Base-by-base conservation (phyloP, 768 basidiomycete genomes). In the Lactifluus volemus region DNA sequence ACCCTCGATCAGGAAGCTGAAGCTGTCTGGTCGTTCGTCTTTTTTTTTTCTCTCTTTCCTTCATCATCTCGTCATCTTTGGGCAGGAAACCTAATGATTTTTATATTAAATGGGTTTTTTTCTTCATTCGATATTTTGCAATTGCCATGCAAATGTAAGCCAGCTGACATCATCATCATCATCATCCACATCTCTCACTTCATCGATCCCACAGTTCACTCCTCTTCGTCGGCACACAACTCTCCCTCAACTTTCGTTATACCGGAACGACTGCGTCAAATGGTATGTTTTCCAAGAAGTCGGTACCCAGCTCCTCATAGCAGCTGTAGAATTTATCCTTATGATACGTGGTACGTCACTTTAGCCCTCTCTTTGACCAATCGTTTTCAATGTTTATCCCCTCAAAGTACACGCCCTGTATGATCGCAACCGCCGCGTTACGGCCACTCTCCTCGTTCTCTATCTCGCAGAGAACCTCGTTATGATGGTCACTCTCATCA, bases 1-100 rank as follows among this genome's bases (percentile, higher is more conserved):
- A 69, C 67, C 4, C 63, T 69, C 29, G 65, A 59, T 29, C 66
- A 60, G 14, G 74, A 72, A 49, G 61, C 68, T 1, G 69, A 68
- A 41, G 65, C 68, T 25, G 49, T 74, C 21, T 75, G 74, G 72
- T 65, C 63, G 74, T 76, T 49, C 62, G 69, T 66, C 2, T 25
- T 53, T 42, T n/a, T 58, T 17, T 3, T 19, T 2, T 44, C 1
- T 38, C 21, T 15, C 5, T 11, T 7, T 17, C 39, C 14, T 36
- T 30, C 15, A 36, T 38, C 60, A 42, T 12, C n/a, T 34, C 32
- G 2, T 9, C 32, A 9, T 9, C 39, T 14, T 3, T 14, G 12
- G 19, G 32, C 17, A 74, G 70, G 12, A 72, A 63, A 5, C 68
- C 66, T 30, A 68, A 53, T 11, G 52, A 5, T 53, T 54, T 34